Base-by-base conservation (phyloP, 495 filamentous ascomycete genomes). In the Corynascus novoguineensis region DNA sequence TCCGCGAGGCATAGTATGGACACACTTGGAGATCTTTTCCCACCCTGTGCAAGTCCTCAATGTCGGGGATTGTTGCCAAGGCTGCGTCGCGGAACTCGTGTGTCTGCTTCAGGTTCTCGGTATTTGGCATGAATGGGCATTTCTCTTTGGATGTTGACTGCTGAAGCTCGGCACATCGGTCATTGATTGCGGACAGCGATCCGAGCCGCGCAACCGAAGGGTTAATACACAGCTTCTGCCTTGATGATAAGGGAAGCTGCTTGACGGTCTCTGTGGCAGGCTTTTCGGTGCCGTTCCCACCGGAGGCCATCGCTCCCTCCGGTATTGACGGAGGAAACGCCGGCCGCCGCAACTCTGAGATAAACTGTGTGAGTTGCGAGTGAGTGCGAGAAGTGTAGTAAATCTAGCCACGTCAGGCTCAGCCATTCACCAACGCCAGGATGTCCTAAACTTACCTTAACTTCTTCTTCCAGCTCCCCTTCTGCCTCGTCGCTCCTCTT, bases 341-440 rank as follows among this genome's bases (percentile, higher is more conserved):
- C 15, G 95, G 88, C n/a, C 89, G 84, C 3, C 87, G 83, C 31
- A 98, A 73, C 64, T 98, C 95, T 50, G 85, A 83, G n/a, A 91
- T 85, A 65, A 98, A 97, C 70, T 98, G 93, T 5, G 86, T 87
- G 19, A 97, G 72, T 64, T 98, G 93, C 0, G 93, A 97, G 64
- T 98, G 93, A 2, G 93, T 98, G 62, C 93, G 79, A 14, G 93
- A 97, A 55, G 92, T 96, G 68, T 88, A 97, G 68, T 88, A 96
- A 25, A 98, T 88, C 78, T 84, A 51, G 8, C 10, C 11, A 0
- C 34, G 29, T 64, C 29, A 68, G 58, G n/a, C 11, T 15, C 1
- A 22, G 21, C 17, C 35, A 41, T 58, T 40, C 4, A 17, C 12
- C 5, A 8, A 9, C 1, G 15, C 4, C 35, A 11, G 11, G 15